A percentile compares a stretch with the other conserved stretches of the same genome.
Conservation (phyloP, 345 rosid species). For the Brassica rapa region DNA sequence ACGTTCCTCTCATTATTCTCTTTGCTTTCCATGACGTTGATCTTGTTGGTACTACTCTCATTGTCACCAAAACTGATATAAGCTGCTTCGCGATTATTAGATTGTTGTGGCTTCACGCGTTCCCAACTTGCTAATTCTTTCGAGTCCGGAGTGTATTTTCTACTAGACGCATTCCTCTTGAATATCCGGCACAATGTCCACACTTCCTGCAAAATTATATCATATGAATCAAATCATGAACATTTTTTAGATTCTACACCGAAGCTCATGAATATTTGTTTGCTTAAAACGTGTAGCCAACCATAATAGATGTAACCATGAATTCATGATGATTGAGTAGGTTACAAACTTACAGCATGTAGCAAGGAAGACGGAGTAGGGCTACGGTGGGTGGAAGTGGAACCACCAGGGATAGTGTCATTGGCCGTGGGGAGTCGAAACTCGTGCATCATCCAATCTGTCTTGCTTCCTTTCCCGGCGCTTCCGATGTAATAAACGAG, state of each 20-base stretch:
- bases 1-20: conserved; percentile 27
- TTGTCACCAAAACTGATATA: conserved; percentile 53
- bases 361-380: conserved; percentile 36
- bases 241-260: too few relatives aligned
- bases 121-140: conserved; percentile 50
- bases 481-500: conserved; percentile 85
- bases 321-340: background rate
- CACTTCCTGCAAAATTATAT: conserved; percentile 59
- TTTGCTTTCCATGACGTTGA: conserved; percentile 32
- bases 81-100: conserved; percentile 44
- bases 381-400: conserved; percentile 10
- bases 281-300: background rate
- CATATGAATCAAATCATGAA: background rate
- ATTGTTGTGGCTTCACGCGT: conserved; percentile 27
- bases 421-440: conserved; percentile 71
- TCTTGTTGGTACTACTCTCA: conserved; percentile 38
- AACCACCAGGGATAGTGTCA: conserved; percentile 26
- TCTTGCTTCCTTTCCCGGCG: conserved; percentile 94
- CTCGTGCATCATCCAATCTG: conserved; percentile 99
- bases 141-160: conserved; percentile 60
- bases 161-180: conserved; percentile 56
- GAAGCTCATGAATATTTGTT: background rate
- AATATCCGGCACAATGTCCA: conserved; percentile 86
- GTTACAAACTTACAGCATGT: conserved; percentile 64
- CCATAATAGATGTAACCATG: conserved; percentile 1